Conservation (phyloP, 345 rosid genomes). For the Salix purpurea region DNA sequence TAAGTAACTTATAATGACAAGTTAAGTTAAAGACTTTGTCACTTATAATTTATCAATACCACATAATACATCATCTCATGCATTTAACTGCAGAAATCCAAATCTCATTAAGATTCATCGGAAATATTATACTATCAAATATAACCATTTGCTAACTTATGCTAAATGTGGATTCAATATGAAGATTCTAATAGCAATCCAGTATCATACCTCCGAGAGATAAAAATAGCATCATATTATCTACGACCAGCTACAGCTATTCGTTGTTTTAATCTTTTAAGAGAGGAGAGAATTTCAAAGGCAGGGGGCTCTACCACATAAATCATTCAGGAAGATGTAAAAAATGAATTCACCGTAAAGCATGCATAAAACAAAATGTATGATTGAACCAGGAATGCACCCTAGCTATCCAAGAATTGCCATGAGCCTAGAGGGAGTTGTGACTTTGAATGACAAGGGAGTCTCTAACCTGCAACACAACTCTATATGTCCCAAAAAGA, state of each 20-base stretch:
- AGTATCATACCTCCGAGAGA: slow-evolving; percentile 83
- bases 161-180: not conserved
- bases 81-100: not conserved
- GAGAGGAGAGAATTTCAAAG: slow-evolving; percentile 81
- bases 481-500: no score
- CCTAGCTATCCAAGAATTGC: not conserved
- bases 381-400: not conserved
- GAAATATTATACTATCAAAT: not conserved
- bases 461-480: no score
- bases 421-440: not conserved
- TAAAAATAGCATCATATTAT: slow-evolving; percentile 79
- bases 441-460: no score
- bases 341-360: not conserved
- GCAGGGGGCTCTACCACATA: slow-evolving; percentile 76
- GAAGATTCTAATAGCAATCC: not conserved
- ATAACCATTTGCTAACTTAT: not conserved
- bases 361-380: not conserved
- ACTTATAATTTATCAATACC: not conserved
- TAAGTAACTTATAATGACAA: not conserved
- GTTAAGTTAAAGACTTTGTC: not conserved
- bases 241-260: slow-evolving; percentile 72
- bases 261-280: slow-evolving; percentile 76
- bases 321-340: slow-evolving; percentile 9
- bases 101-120: not conserved
- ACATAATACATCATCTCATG: not conserved